A percentile compares a stretch with the other conserved stretches of the same genome.
Conservation (phyloP, 768 basidiomycete species). For the Pleurotus djamor region DNA sequence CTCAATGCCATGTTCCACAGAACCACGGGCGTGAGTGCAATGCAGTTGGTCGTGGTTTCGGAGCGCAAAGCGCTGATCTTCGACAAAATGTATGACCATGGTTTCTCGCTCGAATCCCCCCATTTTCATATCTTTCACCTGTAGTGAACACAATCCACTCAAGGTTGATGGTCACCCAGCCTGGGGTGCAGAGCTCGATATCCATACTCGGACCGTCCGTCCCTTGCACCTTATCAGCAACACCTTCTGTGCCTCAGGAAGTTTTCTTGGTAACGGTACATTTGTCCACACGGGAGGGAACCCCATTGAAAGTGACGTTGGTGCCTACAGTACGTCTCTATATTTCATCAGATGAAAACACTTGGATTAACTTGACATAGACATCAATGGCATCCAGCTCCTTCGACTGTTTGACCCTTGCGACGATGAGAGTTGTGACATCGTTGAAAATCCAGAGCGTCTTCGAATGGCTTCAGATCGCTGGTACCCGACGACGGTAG, state of each 20-base stretch:
- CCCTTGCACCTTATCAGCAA: conserved; percentile 30
- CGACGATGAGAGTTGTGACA: conserved; percentile 25
- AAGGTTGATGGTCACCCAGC: conserved; percentile 39
- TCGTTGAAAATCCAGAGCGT: conserved; percentile 30
- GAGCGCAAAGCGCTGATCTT: conserved; percentile 19
- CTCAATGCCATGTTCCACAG: conserved; percentile 1
- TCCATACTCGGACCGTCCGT: conserved; percentile 33
- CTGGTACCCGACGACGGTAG: conserved; percentile 38
- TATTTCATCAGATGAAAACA: not conserved
- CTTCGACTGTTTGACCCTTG: conserved; percentile 38
- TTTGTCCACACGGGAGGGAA: conserved; percentile 23
- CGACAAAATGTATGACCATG: conserved; percentile 17
- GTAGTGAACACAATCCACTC: conserved; percentile 30
- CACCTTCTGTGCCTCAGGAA: conserved; percentile 41
- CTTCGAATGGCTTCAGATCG: conserved; percentile 31
- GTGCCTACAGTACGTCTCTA: not conserved
- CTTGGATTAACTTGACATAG: too few relatives aligned
- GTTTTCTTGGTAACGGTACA: conserved; percentile 38
- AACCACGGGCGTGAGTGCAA: conserved; percentile 19
- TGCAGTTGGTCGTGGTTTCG: conserved; percentile 17
- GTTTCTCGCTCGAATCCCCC: too few relatives aligned
- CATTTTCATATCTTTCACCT: not conserved
- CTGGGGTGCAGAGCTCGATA: conserved; percentile 42
- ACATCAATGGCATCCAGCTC: conserved; percentile 26
- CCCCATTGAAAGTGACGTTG: conserved; percentile 9